phyloP scores from a whole-genome alignment of 176 grass and related monocot species.

The Cocos nucifera region DNA sequence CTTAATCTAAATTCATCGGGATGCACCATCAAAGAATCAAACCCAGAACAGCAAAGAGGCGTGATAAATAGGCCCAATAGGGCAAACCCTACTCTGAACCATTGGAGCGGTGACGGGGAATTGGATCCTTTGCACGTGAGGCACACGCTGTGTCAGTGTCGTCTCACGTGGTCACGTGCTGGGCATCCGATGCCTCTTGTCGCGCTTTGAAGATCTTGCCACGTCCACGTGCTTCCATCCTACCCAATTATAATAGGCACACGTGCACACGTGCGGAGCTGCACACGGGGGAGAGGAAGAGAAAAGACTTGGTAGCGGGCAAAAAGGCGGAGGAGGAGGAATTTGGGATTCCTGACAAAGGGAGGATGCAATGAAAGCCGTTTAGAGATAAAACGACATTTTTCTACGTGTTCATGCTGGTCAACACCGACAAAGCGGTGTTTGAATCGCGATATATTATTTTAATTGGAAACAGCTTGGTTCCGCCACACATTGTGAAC shows the following conservation, averaged over 20 bases:
- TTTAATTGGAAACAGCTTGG: slow-evolving; percentile 1
- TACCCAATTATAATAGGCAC: slow-evolving; percentile 7
- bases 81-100: too few species aligned
- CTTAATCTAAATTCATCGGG: too few species aligned
- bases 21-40: too few species aligned
- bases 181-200: too few species aligned
- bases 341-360: slow-evolving; percentile 9
- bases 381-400: slow-evolving; percentile 2
- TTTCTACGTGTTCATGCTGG: slow-evolving; percentile 22
- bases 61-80: too few species aligned
- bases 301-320: neutral
- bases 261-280: slow-evolving; percentile 43
- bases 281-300: slow-evolving; percentile 27
- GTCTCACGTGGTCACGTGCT: too few species aligned
- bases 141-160: too few species aligned
- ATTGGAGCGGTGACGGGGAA: too few species aligned
- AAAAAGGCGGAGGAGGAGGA: neutral
- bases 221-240: slow-evolving; percentile 28
- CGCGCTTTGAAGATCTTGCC: slow-evolving; percentile 11
- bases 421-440: slow-evolving; percentile 37
- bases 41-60: too few species aligned
- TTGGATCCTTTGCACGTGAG: too few species aligned
- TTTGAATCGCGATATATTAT: slow-evolving; percentile 26
- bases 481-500: too few species aligned
- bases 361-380: too few species aligned